Base-by-base conservation (phyloP, 345 rosid species). In the Populus pruinosa region DNA sequence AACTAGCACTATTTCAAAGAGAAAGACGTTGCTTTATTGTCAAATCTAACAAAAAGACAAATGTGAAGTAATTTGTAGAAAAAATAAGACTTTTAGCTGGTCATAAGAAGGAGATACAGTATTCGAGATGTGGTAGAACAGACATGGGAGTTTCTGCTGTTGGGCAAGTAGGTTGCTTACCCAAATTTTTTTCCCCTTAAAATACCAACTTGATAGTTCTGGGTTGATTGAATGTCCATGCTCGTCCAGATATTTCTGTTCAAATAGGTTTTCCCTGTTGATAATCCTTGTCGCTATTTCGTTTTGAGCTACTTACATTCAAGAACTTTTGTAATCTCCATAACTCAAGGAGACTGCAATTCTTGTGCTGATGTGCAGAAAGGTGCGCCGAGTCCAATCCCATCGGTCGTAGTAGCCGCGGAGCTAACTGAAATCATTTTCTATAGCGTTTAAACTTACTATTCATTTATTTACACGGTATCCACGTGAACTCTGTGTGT, bases 81-180 rank as follows among this genome's bases (percentile, higher is more conserved):
- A 88, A 86, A 85, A 96, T 94, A 72, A 85, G 88, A 77, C 99
- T 96, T 77, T 84, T 90, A 72, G 84, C 89, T 86, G 93, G 94
- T 71, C 89, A 92, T 83, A 93, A 77, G 89, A 92, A 91, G 86
- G 88, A 89, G 43, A 85, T 85, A 78, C 88, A 74, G 68, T 93
- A 96, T 85, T 96, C 97, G 25, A 88, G 99, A 83, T 96, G 99
- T 55, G 98, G 97, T 72, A 91, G 98, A 83, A 96, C 99, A 27
- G 98, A 93, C 85, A 93, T 78, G 82, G 99, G 98, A 77, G 98
- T 93, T 79, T 96, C 99, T 9, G 89, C 99, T 14, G 89, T 91
- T 83, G 99, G 98, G 47, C 98, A 93, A 85, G 99, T 96, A 77
- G 85, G 86, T 44, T 59, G 64, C 27, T 59, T 59, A 3, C 16